Evolutionary conservation across 2,329 filamentous ascomycete genomes (phyloP).

Genomic region (Arthrobotrys megalospora): DNA sequence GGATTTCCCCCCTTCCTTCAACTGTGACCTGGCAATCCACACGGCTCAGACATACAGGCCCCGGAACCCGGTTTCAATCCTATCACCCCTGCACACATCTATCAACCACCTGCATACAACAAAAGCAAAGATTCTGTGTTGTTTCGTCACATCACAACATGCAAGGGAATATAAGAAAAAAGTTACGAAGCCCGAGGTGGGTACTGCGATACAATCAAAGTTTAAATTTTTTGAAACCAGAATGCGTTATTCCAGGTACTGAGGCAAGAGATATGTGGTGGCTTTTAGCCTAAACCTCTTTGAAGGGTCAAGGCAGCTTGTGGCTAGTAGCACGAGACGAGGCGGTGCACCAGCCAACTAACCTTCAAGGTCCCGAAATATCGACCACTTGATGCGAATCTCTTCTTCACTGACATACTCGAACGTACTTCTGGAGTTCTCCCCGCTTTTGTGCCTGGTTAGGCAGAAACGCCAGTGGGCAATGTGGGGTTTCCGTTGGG

Average conservation of each 20-base stretch:
- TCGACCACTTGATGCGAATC: not conserved
- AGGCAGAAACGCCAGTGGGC: slow-evolving; percentile 15
- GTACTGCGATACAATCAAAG: slow-evolving; percentile 2
- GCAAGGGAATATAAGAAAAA: slow-evolving; percentile 35
- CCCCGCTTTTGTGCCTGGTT: slow-evolving; percentile 1
- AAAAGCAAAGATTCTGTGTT: slow-evolving; percentile 27
- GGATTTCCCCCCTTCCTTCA: not conserved
- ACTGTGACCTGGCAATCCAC: not conserved
- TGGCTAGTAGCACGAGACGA: not conserved
- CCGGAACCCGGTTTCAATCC: slow-evolving; percentile 19
- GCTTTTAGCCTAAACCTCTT: not conserved
- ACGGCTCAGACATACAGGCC: slow-evolving; percentile 9
- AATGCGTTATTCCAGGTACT: not conserved
- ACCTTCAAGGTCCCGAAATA: not conserved
- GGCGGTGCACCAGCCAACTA: not conserved
- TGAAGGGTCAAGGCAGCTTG: not conserved
- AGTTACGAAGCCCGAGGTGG: slow-evolving; percentile 1
- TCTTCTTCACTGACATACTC: not conserved
- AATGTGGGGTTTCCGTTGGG: not conserved
- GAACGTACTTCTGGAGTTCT: not conserved
- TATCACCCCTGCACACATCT: slow-evolving; percentile 1
- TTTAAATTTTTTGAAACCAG: slow-evolving; percentile 5
- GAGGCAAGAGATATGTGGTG: not conserved
- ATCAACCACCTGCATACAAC: slow-evolving; percentile 21
- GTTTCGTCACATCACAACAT: slow-evolving; percentile 31